Evolutionary conservation across 441 rosid genomes (phyloP).

Genomic region (Daphne laureola): DNA sequence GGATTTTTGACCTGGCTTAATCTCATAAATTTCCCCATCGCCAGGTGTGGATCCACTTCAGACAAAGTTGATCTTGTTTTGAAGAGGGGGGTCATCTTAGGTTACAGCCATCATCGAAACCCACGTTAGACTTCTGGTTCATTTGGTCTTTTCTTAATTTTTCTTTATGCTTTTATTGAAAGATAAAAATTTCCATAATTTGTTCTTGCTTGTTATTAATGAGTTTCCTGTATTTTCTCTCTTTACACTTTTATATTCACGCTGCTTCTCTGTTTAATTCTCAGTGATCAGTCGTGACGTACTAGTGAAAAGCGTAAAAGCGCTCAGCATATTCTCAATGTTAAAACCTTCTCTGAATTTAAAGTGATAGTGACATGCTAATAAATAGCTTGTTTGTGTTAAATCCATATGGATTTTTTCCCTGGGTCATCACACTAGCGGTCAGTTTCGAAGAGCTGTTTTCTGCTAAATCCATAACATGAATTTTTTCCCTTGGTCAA

Average conservation of each 20-base stretch:
- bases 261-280: background rate
- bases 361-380: no score
- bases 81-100: slow-evolving; percentile 20
- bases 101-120: slow-evolving; percentile 12
- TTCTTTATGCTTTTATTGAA: background rate
- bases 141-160: background rate
- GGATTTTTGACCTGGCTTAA: slow-evolving; percentile 26
- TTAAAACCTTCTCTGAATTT: no score
- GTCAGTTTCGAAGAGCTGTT: no score
- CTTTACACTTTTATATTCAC: background rate
- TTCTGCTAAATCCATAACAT: no score
- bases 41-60: slow-evolving; percentile 19
- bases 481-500: no score
- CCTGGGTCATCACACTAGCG: no score
- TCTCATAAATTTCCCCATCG: slow-evolving; percentile 25
- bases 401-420: no score
- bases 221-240: background rate
- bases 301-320: no score
- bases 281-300: no score
- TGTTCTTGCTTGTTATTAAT: slow-evolving; percentile 1
- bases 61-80: slow-evolving; percentile 18
- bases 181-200: background rate
- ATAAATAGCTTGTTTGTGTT: no score
- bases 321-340: no score
- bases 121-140: background rate